Base-by-base conservation (phyloP, 257 asterid genomes). In the Scutellaria galericulata region DNA sequence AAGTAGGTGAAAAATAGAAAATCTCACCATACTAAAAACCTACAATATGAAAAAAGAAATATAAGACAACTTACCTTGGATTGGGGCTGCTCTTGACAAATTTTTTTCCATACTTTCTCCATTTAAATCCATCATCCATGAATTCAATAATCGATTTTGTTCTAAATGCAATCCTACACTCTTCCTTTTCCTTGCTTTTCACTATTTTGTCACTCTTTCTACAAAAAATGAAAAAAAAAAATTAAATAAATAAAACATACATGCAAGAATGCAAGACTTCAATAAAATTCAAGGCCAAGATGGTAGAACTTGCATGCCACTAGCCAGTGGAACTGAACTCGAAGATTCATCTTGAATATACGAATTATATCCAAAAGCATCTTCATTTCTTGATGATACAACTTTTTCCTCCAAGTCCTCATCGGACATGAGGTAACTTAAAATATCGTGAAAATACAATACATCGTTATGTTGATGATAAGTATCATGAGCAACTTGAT, bases 71-170 rank as follows among this genome's bases (percentile, higher is more conserved):
- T 63, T 84, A 87, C 92, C 92, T 87, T 0, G 81, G 84, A 70
- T 87, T 72, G 8, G 88, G 84, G 81, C 70, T 84, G 75, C 75
- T 84, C 73, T 84, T 86, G 54, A 86, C 83, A 77, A 13, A 68
- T 82, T 87, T 87, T 80, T 87, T 85, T 24, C 93, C 93, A 79
- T 87, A 85, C 76, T 87, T 87, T 70, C 89, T 87, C 93, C 93
- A 87, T 72, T 81, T 81, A 52, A 67, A 87, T 7, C 93, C 93
- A 78, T 87, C 93, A 42, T 81, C 83, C 88, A 85, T 68, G 62
- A 76, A 67, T 59, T 87, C 90, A 27, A 83, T 74, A 20, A 42
- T 47, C 1, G 93, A 81, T 76, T 62, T 71, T 0, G 90, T 87
- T 24, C 76, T 81, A 61, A 87, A 71, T 12, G 73, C 82, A 68